Evolutionary conservation across 164 flowering plant species (phyloP).

Genomic region (Berberis thunbergii): DNA sequence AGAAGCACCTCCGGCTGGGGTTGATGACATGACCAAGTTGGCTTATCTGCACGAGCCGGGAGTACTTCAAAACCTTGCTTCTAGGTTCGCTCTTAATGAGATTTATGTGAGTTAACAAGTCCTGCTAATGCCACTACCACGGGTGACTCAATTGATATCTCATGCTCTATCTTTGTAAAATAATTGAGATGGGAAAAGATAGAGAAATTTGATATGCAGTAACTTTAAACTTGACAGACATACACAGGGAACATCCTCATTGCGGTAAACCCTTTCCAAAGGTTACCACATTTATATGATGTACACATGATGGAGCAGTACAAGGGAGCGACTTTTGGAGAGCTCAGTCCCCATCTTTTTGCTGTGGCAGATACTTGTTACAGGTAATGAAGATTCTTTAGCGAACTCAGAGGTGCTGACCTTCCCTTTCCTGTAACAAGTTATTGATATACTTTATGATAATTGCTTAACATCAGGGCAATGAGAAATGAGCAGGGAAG

Average conservation of each 20-base stretch:
- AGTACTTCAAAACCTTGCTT: conserved; percentile 61
- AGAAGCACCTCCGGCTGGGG: conserved; percentile 80
- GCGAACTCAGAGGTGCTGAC: background rate
- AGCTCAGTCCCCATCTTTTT: conserved; percentile 82
- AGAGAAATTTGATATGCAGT: conserved; percentile 4
- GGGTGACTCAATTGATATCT: background rate
- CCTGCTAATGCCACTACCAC: background rate
- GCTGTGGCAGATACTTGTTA: conserved; percentile 80
- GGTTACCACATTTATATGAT: conserved; percentile 78
- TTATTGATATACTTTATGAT: background rate
- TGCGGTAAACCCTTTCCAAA: conserved; percentile 78
- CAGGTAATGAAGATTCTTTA: conserved; percentile 30
- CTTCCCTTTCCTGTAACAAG: background rate
- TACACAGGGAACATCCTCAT: conserved; percentile 84
- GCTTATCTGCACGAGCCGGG: conserved; percentile 90
- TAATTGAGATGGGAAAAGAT: background rate
- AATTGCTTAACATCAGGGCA: conserved; percentile 31
- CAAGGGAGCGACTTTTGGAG: conserved; percentile 78
- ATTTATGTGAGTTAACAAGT: conserved; percentile 52
- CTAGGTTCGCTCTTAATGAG: conserved; percentile 70
- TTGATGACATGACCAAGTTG: conserved; percentile 87
- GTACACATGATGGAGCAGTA: conserved; percentile 85
- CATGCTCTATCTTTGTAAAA: background rate
- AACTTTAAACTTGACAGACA: conserved; percentile 41
- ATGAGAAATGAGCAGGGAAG: conserved; percentile 63